Evolutionary conservation across 2,329 filamentous ascomycete species (phyloP), one percentile per base, ranked within the genome.

Genomic region (Exophiala calicioides): DNA sequence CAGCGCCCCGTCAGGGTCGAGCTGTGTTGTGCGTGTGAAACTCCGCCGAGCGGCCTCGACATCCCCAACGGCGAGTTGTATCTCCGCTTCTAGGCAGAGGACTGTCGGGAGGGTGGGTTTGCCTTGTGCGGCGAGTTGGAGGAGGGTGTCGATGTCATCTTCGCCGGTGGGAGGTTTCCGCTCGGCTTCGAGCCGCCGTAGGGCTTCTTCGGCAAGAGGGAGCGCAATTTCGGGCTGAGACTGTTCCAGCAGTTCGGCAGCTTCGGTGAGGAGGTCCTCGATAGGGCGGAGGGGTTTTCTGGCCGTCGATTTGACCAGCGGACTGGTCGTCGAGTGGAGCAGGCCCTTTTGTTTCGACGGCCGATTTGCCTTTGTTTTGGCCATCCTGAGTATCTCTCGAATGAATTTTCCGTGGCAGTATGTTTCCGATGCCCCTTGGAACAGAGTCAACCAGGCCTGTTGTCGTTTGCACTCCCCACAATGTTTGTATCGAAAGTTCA

Each of bases 1-100:
- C 49, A 82, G 71, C 29, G 73, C 69, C 13, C 91, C 93, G 47
- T 90, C 81, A 18, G 83, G 77, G 64, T 98, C 93, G 26, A 93
- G 77, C 43, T 77, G 73, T 27, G 86, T 85, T 0, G 93, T 89
- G 34, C 79, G 76, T 50, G 82, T 66, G 61, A 96, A 95, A 61
- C 81, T 84, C 35, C 75, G 69, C 49, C 85, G 78, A 31, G 91
- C 91, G 12, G 79, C 72, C 42, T 91, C 85, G 43, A 87, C 76
- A 33, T 96, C 88, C 53, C 93, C 90, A 3, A 88, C 70, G 63
- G 95, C 89, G 46, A 95, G 78, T 59, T 82, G 78, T 61, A 94
- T 88, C 60, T 94, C 87, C 44, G 86, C 90, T 16, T 93, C 77
- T 24, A 95, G 72, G 57, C 85, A 88, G 38, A 90, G 71, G 1